Base-by-base conservation (phyloP, 164 flowering plant genomes). In the Aristolochia californica region DNA sequence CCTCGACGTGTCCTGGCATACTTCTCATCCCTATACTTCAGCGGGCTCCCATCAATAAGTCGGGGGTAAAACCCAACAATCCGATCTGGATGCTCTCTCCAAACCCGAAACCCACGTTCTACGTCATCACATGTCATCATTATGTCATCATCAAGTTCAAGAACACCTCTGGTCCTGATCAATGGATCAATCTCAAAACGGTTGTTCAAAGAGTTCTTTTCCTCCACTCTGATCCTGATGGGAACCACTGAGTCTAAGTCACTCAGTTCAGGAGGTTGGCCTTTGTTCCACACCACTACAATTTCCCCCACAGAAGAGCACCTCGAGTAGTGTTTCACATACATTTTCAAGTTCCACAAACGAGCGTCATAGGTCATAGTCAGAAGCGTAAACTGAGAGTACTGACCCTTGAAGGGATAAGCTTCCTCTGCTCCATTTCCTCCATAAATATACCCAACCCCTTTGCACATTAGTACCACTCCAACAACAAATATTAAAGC, bases 311-410 rank as follows among this genome's bases (percentile, higher is more conserved):
- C 97, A 0, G 98, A 91, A 8, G 95, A 67, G 60, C 98, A 91
- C 67, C 89, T 77, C 0, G 98, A 91, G 74, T 91, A 91, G 70
- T 88, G 98, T 61, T 81, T 85, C 34, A 88, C 77, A 61, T 77
- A 88, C 91, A 91, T 82, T 58, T 87, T 88, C 75, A 91, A 67
- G 54, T 91, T 91, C 98, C 97, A 91, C 23, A 88, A 67, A 24
- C 98, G 85, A 25, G 95, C 91, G 17, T 87, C 94, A 45, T 85
- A 91, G 11, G 97, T 91, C 98, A 91, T 88, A 14, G 97, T 80
- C 26, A 88, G 34, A 59, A 91, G 56, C 11, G 98, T 88, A 72
- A 91, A 91, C 80, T 91, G 91, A 30, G 98, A 91, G 68, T 75
- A 75, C 45, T 76, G 79, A 25, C 87, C 94, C 48, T 78, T 78